Percentiles rank a stretch among this genome's conserved stretches.
Evolutionary conservation across 306 rosid genomes (phyloP).

Genomic region (Sechiopsis laciniata): DNA sequence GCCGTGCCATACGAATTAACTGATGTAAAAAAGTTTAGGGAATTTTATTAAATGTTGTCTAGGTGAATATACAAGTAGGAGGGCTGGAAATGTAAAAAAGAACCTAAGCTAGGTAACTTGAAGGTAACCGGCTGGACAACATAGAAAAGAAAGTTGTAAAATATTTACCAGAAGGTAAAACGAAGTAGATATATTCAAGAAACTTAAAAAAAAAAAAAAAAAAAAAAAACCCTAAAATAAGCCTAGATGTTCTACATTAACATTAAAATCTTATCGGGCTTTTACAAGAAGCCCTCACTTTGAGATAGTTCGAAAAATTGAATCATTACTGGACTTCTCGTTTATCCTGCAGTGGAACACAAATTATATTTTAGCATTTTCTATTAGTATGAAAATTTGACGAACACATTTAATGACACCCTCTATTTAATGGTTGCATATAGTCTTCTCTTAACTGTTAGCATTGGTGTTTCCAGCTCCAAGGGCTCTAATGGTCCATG

Average conservation of each 20-base stretch:
- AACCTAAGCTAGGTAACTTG: too few species aligned
- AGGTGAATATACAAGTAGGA: too few species aligned
- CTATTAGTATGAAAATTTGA: not conserved
- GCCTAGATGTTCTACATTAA: not conserved
- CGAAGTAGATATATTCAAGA: too few species aligned
- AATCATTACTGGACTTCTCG: not conserved
- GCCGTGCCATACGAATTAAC: too few species aligned
- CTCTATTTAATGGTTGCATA: constrained; percentile 18
- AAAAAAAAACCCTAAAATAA: too few species aligned
- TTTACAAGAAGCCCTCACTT: not conserved
- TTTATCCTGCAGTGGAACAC: not conserved
- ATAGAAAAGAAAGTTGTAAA: too few species aligned
- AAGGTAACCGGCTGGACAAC: too few species aligned
- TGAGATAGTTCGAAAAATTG: not conserved
- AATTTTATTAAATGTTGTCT: too few species aligned
- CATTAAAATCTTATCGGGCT: not conserved
- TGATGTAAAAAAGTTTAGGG: too few species aligned
- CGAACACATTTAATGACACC: not conserved
- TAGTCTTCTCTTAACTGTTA: not conserved
- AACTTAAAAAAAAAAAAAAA: too few species aligned
- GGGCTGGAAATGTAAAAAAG: too few species aligned
- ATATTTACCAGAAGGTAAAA: too few species aligned
- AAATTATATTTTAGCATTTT: not conserved
- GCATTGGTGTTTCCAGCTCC: constrained; percentile 30
- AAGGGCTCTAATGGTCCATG: constrained; percentile 67